Base-by-base conservation (phyloP, 371 early-diverging fungal genomes). In the Parasitella parasitica region DNA sequence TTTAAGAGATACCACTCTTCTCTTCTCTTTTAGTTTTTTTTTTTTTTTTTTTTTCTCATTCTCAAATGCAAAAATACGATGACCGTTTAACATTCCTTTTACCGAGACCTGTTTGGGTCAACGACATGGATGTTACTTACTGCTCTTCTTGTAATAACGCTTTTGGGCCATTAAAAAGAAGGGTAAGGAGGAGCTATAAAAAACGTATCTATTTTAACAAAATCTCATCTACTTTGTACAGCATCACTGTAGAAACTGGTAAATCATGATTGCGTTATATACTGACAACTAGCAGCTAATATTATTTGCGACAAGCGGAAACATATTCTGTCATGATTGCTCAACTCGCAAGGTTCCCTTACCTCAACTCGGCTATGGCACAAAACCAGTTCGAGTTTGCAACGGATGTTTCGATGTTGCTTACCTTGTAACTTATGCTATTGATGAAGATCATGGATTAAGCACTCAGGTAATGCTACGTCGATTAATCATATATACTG, bases 181-280 rank as follows among this genome's bases (percentile, higher is more conserved):
- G 80, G 60, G 81, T 81, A 75, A 69, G 34, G 3, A 16, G 2
- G 15, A 15, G 53, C 6, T 57, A 16, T 30, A n/a, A 54, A 27
- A 34, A 9, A 30, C 15, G 28, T 12, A 15, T 11, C 11, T 20
- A 32, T 30, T 38, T 30, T 35, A 16, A 20, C 24, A 39, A 8
- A 43, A 26, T 41, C 41, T 41, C 20, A 41, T 41, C 52, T 46
- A 18, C 9, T 7, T 41, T 18, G 7, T 9, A 18, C 59, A 87
- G 88, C 88, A 87, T 73, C 88, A 87, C 51, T 87, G 88, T 63
- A 69, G 88, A 48, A 84, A 85, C 70, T 87, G 88, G 88, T 87
- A 80, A 66, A 52, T 7, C 34, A 7, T 41, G 0, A 20, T 16
- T 16, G 15, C 7, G 3, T 16, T 5, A 7, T n/a, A n/a, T n/a